These are phyloP conservation scores for Asterella californica DNA, from an alignment of 225 moss, liverwort and hornwort species.

Conservation along the genomic window DNA sequence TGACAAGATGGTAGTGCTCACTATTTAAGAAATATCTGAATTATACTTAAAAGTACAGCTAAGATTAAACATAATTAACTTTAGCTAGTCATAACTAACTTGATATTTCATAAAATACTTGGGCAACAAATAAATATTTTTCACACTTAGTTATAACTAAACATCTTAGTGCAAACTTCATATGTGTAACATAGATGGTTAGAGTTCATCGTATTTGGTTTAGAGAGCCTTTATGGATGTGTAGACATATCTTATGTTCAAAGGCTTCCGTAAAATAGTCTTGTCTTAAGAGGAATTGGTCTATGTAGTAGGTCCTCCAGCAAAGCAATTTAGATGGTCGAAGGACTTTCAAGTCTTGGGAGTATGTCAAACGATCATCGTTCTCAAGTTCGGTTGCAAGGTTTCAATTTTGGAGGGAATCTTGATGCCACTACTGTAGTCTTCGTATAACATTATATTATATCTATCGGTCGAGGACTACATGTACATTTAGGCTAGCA, in stretches of 20 bases:
- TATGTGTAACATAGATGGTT: no score
- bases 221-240: background rate
- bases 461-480: background rate
- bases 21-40: no score
- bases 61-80: no score
- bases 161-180: no score
- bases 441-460: no score
- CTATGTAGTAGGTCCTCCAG: background rate
- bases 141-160: no score
- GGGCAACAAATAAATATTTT: no score
- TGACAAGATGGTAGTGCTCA: no score
- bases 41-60: no score
- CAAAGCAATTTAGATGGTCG: background rate
- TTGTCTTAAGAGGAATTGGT: background rate
- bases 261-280: background rate
- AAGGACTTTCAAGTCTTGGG: background rate
- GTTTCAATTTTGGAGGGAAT: background rate
- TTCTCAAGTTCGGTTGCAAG: background rate
- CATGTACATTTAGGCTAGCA: background rate
- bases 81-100: no score
- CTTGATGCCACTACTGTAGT: background rate
- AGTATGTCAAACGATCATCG: background rate
- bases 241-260: background rate
- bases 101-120: no score
- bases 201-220: constrained; percentile 19